Evolutionary conservation across 305 asterid species (phyloP).

Genomic region (Fraxinus paxiana): DNA sequence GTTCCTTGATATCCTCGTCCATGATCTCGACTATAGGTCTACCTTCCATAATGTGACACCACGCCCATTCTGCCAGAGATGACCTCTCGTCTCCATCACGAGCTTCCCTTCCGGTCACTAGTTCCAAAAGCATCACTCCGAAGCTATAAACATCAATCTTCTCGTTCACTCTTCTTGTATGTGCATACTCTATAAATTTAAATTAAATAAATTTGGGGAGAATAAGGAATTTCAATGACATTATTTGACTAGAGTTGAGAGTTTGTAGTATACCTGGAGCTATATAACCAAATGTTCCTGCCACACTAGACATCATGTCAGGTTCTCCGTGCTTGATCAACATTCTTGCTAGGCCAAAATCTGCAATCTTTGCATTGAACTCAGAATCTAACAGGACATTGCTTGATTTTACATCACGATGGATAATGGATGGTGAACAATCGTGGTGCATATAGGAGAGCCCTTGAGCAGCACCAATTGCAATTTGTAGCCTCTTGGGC

Average conservation of each 20-base stretch:
- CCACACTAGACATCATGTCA: slow-evolving; percentile 74
- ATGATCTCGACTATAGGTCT: slow-evolving; percentile 38
- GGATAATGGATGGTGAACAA: slow-evolving; percentile 59
- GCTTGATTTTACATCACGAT: slow-evolving; percentile 66
- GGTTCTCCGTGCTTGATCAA: slow-evolving; percentile 60
- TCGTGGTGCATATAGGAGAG: slow-evolving; percentile 67
- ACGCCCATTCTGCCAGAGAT: slow-evolving; percentile 78
- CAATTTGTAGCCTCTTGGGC: slow-evolving; percentile 71
- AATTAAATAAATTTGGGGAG: not conserved
- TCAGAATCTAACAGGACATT: slow-evolving; percentile 49
- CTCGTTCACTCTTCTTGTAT: slow-evolving; percentile 67
- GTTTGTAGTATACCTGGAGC: slow-evolving; percentile 64
- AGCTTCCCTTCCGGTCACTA: slow-evolving; percentile 74
- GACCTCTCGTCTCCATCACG: slow-evolving; percentile 67
- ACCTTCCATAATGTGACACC: slow-evolving; percentile 53
- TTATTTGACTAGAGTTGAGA: not conserved
- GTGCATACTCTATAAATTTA: slow-evolving; percentile 58
- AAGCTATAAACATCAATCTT: slow-evolving; percentile 86
- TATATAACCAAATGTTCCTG: slow-evolving; percentile 89
- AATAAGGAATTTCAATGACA: not conserved
- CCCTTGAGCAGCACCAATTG: slow-evolving; percentile 66
- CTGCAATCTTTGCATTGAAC: slow-evolving; percentile 71
- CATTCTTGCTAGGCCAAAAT: slow-evolving; percentile 64
- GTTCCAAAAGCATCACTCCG: slow-evolving; percentile 78
- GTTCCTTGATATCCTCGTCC: slow-evolving; percentile 63